A percentile compares a stretch with the other conserved stretches of the same genome.
These are phyloP conservation scores for Erigeron canadensis DNA, from an alignment of 129 eudicot genomes.

Conservation along the genomic window DNA sequence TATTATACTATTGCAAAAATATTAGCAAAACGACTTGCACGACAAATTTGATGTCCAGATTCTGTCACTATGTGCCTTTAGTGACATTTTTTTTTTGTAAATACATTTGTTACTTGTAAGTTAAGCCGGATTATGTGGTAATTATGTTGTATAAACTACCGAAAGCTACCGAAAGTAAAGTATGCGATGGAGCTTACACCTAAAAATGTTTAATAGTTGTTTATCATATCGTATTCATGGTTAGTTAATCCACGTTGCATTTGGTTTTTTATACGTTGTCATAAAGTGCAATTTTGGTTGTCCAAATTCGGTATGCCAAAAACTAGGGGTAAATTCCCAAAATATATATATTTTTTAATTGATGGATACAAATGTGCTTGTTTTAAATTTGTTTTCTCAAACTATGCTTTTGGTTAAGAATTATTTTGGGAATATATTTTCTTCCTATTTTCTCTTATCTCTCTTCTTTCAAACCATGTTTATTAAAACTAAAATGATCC, in stretches of 20 bases:
- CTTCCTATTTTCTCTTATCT: no score
- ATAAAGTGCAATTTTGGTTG: not conserved
- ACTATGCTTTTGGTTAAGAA: no score
- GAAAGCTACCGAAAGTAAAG: constrained; percentile 26
- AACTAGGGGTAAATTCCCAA: no score
- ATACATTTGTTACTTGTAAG: no score
- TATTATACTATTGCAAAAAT: not conserved
- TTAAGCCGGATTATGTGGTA: constrained; percentile 8
- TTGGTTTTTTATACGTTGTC: not conserved
- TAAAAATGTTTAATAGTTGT: not conserved
- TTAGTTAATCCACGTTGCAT: not conserved
- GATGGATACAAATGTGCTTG: no score
- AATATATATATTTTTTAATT: no score
- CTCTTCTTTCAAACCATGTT: no score
- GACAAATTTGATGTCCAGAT: constrained; percentile 4
- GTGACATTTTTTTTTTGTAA: not conserved
- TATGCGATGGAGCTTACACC: constrained; percentile 19
- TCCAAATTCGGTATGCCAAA: not conserved
- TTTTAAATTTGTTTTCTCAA: no score
- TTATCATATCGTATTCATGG: not conserved
- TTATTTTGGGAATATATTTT: no score
- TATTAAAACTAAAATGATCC: no score
- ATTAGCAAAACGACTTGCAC: not conserved
- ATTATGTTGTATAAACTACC: constrained; percentile 2
- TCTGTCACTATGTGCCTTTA: not conserved